phyloP scores from a whole-genome alignment of 345 rosid genomes.

The Firmiana major region DNA sequence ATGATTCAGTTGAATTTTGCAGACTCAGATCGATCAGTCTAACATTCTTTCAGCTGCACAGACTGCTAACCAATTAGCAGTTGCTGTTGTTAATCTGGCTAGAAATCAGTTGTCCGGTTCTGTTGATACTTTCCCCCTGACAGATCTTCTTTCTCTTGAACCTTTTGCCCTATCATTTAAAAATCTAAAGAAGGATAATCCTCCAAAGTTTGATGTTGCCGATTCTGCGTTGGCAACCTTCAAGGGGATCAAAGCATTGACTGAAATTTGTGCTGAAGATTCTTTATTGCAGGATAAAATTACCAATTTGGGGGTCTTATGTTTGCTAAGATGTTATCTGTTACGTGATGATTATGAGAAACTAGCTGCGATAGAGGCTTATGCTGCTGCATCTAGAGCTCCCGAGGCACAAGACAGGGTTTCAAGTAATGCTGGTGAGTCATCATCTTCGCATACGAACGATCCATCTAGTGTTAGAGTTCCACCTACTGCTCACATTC shows the following conservation, averaged over 20 bases:
- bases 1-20: constrained; percentile 28
- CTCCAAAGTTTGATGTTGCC: constrained; percentile 63
- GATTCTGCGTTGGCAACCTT: constrained; percentile 92
- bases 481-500: constrained; percentile 83
- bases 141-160: constrained; percentile 83
- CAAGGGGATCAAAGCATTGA: constrained; percentile 79
- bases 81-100: constrained; percentile 77
- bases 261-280: constrained; percentile 74
- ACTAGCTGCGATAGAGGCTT: constrained; percentile 83
- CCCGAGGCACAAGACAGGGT: constrained; percentile 52
- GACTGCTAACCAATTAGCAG: constrained; percentile 66
- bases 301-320: constrained; percentile 62
- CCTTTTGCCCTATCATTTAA: constrained; percentile 68
- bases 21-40: constrained; percentile 76
- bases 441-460: constrained; percentile 37
- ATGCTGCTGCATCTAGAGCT: constrained; percentile 86
- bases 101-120: constrained; percentile 61
- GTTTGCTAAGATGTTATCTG: constrained; percentile 80
- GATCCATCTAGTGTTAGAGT: constrained; percentile 64
- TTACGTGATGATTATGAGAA: constrained; percentile 90
- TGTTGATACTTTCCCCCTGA: constrained; percentile 52
- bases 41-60: constrained; percentile 61
- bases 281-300: constrained; percentile 61
- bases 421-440: constrained; percentile 41
- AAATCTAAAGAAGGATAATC: constrained; percentile 62